Conservation (phyloP, 345 rosid genomes). For the Atalantia buxifolia region DNA sequence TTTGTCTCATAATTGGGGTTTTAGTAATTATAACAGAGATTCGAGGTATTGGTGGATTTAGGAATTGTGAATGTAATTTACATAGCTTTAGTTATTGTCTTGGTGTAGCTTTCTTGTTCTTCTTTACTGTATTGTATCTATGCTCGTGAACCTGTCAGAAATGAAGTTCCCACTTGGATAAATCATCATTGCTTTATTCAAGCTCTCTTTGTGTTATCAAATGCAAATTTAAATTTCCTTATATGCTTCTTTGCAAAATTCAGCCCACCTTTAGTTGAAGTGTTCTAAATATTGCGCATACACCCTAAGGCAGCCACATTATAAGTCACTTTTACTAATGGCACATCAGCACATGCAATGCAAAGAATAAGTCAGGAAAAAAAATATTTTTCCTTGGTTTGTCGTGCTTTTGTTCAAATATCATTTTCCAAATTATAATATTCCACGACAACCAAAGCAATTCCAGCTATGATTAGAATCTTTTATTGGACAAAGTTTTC, state of each 20-base stretch:
- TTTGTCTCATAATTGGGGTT: slow-evolving; percentile 34
- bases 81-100: slow-evolving; percentile 31
- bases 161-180: neutral
- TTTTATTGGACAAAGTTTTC: neutral
- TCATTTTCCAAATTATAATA: neutral
- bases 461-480: neutral
- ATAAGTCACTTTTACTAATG: no score
- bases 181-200: neutral
- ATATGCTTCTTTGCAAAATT: neutral
- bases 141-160: slow-evolving; percentile 20
- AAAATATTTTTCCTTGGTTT: no score
- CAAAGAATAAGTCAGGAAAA: no score
- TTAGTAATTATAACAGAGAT: slow-evolving; percentile 25
- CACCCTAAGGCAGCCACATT: neutral
- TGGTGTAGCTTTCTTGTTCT: slow-evolving; percentile 30
- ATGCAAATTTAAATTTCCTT: neutral
- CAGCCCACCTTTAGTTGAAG: neutral
- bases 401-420: no score
- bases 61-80: slow-evolving; percentile 15
- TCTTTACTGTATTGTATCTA: slow-evolving; percentile 31
- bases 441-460: neutral
- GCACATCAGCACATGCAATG: no score
- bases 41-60: slow-evolving; percentile 22
- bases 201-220: neutral
- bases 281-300: neutral